Base-by-base conservation (phyloP, 345 rosid species). In the Cardamine resedifolia region DNA sequence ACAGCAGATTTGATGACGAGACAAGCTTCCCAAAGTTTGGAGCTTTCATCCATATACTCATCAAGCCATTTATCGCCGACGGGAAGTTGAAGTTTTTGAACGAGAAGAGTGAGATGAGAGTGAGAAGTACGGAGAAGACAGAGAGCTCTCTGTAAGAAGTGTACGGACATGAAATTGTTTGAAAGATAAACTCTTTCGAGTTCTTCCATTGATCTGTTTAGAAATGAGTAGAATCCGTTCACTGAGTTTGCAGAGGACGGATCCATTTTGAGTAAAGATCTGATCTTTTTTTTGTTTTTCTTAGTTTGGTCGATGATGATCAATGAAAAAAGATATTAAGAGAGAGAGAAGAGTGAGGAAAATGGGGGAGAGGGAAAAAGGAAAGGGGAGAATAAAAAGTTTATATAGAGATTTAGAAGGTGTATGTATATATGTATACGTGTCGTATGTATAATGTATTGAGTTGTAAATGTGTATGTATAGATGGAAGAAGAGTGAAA, bases 51-150 rank as follows among this genome's bases (percentile, higher is more conserved):
- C 99, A 95, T 95, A 81, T 91, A 95, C 79, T 95, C 99, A 19
- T 95, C 96, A 0, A 95, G 97, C 99, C 99, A 95, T 83, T 91
- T 95, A 15, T 91, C 99, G 0, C 99, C 99, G 16, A 85, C 96
- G 19, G 99, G 99, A 39, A 95, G 81, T 20, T 87, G 96, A 69
- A 95, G 99, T 52, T 86, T 88, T 58, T 89, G 96, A 64, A 89
- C 97, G 12, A 95, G 88, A 56, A 85, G 77, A 61, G 90, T 92
- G 61, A 95, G 81, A 39, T 87, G 90, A 9, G 96, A 81, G 76
- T 95, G 99, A 71, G 82, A 89, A 12, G 99, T 88, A 62, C 96
- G 87, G 73, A 95, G 90, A 23, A 90, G 83, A 53, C 96, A 84
- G 20, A 95, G 84, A 2, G 80, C 96, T 77, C 92, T 77, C 73